Percentiles rank a stretch among this genome's conserved stretches.
phyloP scores from a whole-genome alignment of 148 eudicot species.

The Arbutus unedo region DNA sequence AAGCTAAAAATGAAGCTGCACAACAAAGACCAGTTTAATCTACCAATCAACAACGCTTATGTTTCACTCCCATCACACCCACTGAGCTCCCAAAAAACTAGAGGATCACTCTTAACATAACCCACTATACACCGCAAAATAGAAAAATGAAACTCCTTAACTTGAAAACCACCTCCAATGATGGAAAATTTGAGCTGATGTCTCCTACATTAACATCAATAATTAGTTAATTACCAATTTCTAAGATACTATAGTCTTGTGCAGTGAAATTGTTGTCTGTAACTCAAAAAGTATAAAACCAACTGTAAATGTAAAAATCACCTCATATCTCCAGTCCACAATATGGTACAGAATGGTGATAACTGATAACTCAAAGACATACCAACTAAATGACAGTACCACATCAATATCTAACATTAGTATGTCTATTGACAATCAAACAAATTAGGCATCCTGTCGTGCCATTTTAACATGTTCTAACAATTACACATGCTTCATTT shows the following conservation, averaged over 20 bases:
- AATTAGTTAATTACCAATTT: no score
- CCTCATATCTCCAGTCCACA: not conserved
- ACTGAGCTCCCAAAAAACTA: not conserved
- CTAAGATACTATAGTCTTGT: no score
- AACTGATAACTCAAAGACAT: not conserved
- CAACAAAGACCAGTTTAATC: not conserved
- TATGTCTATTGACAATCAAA: not conserved
- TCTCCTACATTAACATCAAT: not conserved
- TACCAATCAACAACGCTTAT: not conserved
- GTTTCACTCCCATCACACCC: not conserved
- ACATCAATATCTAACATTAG: not conserved
- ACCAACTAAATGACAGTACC: not conserved
- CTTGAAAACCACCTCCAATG: not conserved
- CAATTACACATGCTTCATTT: not conserved
- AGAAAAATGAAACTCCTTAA: not conserved
- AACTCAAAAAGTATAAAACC: not conserved
- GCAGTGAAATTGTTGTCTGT: not conserved
- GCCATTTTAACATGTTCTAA: not conserved
- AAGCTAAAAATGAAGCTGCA: constrained; percentile 3
- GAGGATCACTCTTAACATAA: not conserved
- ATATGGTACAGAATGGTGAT: not conserved
- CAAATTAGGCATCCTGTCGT: not conserved
- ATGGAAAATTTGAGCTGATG: not conserved
- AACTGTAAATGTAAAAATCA: not conserved
- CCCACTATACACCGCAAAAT: not conserved